Conservation (phyloP, 345 rosid genomes). For the Dimocarpus longan region DNA sequence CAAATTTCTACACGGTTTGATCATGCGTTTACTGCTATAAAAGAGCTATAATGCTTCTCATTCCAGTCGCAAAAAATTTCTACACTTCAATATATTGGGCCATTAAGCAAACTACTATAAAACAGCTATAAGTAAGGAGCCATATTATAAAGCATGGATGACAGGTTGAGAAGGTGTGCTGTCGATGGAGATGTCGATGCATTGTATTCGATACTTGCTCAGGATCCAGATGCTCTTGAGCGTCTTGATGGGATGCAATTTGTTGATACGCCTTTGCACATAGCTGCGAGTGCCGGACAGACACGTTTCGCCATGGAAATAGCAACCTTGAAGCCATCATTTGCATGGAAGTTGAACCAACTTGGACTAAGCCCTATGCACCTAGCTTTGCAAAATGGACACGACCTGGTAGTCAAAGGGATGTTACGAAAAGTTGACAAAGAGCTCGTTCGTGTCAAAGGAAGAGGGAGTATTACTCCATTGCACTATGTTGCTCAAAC, state of each 20-base stretch:
- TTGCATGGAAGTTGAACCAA: background rate
- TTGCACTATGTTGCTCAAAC: too few relatives aligned
- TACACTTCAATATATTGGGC: background rate
- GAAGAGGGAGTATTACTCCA: slow-evolving; percentile 7
- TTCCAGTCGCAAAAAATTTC: too few relatives aligned
- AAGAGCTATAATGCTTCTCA: too few relatives aligned
- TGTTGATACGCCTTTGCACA: slow-evolving; percentile 39
- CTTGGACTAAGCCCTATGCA: slow-evolving; percentile 21
- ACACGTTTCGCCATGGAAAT: slow-evolving; percentile 35
- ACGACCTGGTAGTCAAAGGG: too few relatives aligned
- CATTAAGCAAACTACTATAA: too few relatives aligned
- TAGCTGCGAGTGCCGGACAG: slow-evolving; percentile 32
- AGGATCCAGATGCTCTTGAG: slow-evolving; percentile 26
- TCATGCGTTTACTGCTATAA: too few relatives aligned
- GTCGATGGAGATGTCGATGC: slow-evolving; percentile 23
- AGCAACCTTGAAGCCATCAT: slow-evolving; percentile 28
- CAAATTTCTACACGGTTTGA: too few relatives aligned
- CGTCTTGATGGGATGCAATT: slow-evolving; percentile 13
- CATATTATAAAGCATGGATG: background rate
- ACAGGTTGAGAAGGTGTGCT: slow-evolving; percentile 21
- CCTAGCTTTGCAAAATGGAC: background rate
- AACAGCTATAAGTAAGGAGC: too few relatives aligned
- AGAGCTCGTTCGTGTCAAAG: too few relatives aligned
- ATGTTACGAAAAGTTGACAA: too few relatives aligned
- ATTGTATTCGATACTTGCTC: slow-evolving; percentile 16